phyloP scores from a whole-genome alignment of 2,329 filamentous ascomycete genomes.

The Cucurbitaria berberidis region DNA sequence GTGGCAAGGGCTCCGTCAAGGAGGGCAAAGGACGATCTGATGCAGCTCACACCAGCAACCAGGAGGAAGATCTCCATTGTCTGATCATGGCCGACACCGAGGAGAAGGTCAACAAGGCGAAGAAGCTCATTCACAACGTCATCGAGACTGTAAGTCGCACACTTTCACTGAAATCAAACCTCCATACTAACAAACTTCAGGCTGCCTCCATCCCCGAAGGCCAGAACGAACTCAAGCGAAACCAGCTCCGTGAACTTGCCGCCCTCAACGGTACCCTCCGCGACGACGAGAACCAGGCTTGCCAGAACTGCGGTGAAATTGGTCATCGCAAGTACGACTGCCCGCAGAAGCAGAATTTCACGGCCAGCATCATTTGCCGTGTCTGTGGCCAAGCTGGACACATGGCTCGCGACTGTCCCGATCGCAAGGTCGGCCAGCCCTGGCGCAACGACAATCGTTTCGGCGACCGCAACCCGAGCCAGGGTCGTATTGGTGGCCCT shows the following conservation, averaged over 20 bases:
- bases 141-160: slow-evolving; percentile 85
- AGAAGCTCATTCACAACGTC: slow-evolving; percentile 96
- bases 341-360: slow-evolving; percentile 96
- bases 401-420: slow-evolving; percentile 97
- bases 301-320: slow-evolving; percentile 98
- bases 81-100: slow-evolving; percentile 99
- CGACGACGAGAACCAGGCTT: slow-evolving; percentile 98
- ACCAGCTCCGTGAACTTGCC: slow-evolving; percentile 96
- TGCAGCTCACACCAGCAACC: slow-evolving; percentile 98
- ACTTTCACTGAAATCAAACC: not conserved
- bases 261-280: slow-evolving; percentile 98
- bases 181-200: slow-evolving; percentile 59
- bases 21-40: slow-evolving; percentile 99
- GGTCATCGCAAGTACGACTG: slow-evolving; percentile 99
- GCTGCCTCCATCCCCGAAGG: slow-evolving; percentile 98
- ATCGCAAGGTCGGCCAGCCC: slow-evolving; percentile 85
- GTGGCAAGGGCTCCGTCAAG: slow-evolving; percentile 99
- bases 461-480: slow-evolving; percentile 56
- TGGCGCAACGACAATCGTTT: slow-evolving; percentile 80
- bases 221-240: slow-evolving; percentile 98
- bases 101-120: slow-evolving; percentile 99
- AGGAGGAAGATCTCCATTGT: slow-evolving; percentile 98
- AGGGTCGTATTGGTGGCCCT: slow-evolving; percentile 70
- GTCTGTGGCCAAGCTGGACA: slow-evolving; percentile 98
- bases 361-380: slow-evolving; percentile 98